Base-by-base conservation (phyloP, 2,329 filamentous ascomycete species). In the Teratosphaeria zuluensis region DNA sequence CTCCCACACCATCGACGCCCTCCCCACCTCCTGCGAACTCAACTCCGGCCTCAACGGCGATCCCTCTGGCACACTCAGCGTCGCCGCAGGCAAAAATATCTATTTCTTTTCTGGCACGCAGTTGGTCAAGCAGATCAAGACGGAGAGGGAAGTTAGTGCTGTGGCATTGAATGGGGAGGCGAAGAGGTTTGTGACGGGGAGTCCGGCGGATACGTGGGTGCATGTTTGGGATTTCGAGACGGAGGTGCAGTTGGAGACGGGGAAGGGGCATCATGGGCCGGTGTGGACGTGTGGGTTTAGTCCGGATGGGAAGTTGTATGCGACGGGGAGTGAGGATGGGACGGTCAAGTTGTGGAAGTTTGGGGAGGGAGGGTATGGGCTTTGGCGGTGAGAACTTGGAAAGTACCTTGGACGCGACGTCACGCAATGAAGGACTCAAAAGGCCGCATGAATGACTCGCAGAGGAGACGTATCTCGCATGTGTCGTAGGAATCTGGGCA, bases 201-300 rank as follows among this genome's bases (percentile, higher is more conserved):
- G 92, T 72, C 88, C 89, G 62, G 88, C 87, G 46, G 92, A 96
- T 69, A 97, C 94, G 0, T 99, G 92, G 92, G 92, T 94, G n/a
- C 86, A 90, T 61, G 88, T 97, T 5, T 95, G 95, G 77, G 85
- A 91, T 68, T 92, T 91, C 75, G 90, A 96, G 60, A 86, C 87
- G 55, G 88, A 88, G 66, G 81, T 83, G 64, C 91, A 96, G 73
- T 77, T 96, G 51, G 94, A 97, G 72, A 87, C 92, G 12, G 90
- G 95, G 77, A 96, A 96, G 75, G 94, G 94, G 28, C 94, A 99
- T 67, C 94, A 99, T 69, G 94, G 94, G 1, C 92, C 92, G 1
- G 94, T 99, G 62, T 99, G 94, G 94, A 96, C 91, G 5, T 86
- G 95, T 60, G 87, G 88, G 58, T 99, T 96, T 74, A 94, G 92